These are phyloP conservation scores for Epichloe aotearoae DNA, from an alignment of 2,329 filamentous ascomycete species.

Conservation along the genomic window DNA sequence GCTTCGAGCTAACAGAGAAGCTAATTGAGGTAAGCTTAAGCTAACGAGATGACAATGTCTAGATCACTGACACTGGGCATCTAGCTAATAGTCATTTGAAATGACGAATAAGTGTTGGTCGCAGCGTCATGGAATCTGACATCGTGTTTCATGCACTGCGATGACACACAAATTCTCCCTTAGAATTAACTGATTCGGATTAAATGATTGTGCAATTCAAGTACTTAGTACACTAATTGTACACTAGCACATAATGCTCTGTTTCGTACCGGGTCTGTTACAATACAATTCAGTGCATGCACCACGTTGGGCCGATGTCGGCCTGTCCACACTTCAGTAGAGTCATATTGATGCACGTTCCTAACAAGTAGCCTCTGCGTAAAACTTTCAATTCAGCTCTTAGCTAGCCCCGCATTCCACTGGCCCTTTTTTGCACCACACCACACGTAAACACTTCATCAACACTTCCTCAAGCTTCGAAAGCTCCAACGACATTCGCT, in stretches of 20 bases:
- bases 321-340: constrained; percentile 1
- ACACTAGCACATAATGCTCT: no score
- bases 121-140: background rate
- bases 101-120: background rate
- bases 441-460: background rate
- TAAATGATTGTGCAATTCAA: no score
- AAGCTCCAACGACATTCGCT: background rate
- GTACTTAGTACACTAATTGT: no score
- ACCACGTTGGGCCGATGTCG: constrained; percentile 3
- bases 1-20: constrained; percentile 42
- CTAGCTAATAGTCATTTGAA: constrained; percentile 7
- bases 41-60: background rate
- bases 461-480: background rate
- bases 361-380: background rate
- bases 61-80: background rate
- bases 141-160: background rate
- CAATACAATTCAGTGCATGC: background rate
- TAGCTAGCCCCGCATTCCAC: background rate
- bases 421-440: background rate
- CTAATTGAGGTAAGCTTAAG: constrained; percentile 41
- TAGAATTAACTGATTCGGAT: no score
- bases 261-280: no score
- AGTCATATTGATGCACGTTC: constrained; percentile 1
- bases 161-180: background rate
- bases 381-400: background rate